Evolutionary conservation across 1,139 yeast genomes (phyloP).

Genomic region (Sugiyamaella paludigena): DNA sequence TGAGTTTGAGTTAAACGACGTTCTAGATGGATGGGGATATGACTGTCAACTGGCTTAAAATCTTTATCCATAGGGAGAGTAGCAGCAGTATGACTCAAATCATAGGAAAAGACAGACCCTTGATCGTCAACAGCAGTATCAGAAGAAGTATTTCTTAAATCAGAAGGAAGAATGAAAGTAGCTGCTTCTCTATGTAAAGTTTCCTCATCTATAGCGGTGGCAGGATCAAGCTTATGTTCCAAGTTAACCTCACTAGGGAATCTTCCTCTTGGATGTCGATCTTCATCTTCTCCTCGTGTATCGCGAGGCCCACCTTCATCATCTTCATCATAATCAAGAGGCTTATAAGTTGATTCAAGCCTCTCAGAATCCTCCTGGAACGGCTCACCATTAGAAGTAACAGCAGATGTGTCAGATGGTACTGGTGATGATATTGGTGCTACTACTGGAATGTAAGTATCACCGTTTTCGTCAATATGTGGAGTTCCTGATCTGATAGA

Average conservation of each 20-base stretch:
- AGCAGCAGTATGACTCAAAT: slow-evolving; percentile 34
- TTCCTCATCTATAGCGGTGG: slow-evolving; percentile 21
- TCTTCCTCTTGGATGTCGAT: slow-evolving; percentile 26
- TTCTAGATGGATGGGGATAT: slow-evolving; percentile 36
- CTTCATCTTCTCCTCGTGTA: slow-evolving; percentile 15
- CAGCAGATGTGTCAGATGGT: slow-evolving; percentile 33
- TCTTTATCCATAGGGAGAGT: slow-evolving; percentile 36
- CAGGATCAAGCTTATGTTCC: slow-evolving; percentile 23
- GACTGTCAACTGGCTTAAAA: slow-evolving; percentile 37
- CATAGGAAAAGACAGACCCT: slow-evolving; percentile 39
- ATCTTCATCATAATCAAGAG: slow-evolving; percentile 8
- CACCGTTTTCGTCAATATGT: slow-evolving; percentile 15
- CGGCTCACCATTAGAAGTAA: slow-evolving; percentile 35
- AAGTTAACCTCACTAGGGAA: slow-evolving; percentile 34
- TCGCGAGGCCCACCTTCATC: too few relatives aligned
- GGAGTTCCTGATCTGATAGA: slow-evolving; percentile 10
- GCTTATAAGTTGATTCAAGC: neutral
- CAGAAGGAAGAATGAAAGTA: slow-evolving; percentile 22
- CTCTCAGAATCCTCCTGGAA: slow-evolving; percentile 20
- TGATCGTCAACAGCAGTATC: slow-evolving; percentile 23
- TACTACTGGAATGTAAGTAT: slow-evolving; percentile 17
- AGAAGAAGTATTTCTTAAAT: slow-evolving; percentile 9
- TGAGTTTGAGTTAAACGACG: slow-evolving; percentile 38
- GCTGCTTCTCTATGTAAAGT: slow-evolving; percentile 23
- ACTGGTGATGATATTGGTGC: slow-evolving; percentile 27